Percentiles rank a stretch among this genome's conserved stretches.
Evolutionary conservation across 2,329 filamentous ascomycete species (phyloP).

Genomic region (Calonectria honghensis): DNA sequence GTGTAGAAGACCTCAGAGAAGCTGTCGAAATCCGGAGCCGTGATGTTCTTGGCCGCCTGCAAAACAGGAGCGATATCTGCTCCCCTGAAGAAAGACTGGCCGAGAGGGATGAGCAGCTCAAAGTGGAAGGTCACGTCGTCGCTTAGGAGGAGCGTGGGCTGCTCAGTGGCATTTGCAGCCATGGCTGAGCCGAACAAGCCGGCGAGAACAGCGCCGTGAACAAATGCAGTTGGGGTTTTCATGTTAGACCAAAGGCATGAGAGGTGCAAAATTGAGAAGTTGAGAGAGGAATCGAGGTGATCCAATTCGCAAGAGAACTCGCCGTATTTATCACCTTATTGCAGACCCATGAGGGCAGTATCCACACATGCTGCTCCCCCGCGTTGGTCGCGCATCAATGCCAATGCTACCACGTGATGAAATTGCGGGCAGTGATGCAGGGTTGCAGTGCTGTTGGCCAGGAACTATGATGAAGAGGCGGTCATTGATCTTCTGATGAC

Average conservation of each 20-base stretch:
- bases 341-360: background rate
- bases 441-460: background rate
- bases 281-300: background rate
- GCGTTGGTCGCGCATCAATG: background rate
- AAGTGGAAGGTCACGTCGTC: conserved; percentile 30
- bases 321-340: conserved; percentile 1
- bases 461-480: conserved; percentile 7
- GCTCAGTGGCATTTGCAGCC: conserved; percentile 1
- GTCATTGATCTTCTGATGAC: background rate
- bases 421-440: background rate
- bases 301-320: background rate
- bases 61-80: conserved; percentile 59
- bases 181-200: background rate
- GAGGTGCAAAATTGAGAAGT: background rate
- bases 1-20: conserved; percentile 49
- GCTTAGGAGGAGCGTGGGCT: conserved; percentile 28
- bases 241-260: background rate
- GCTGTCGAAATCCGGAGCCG: conserved; percentile 51
- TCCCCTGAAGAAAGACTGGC: conserved; percentile 32
- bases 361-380: background rate
- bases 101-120: conserved; percentile 28
- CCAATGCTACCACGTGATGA: conserved; percentile 5
- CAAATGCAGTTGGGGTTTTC: background rate
- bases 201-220: background rate
- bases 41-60: conserved; percentile 54